Conservation (phyloP, 1,139 yeast genomes). For the Candida tetrigidarum region DNA sequence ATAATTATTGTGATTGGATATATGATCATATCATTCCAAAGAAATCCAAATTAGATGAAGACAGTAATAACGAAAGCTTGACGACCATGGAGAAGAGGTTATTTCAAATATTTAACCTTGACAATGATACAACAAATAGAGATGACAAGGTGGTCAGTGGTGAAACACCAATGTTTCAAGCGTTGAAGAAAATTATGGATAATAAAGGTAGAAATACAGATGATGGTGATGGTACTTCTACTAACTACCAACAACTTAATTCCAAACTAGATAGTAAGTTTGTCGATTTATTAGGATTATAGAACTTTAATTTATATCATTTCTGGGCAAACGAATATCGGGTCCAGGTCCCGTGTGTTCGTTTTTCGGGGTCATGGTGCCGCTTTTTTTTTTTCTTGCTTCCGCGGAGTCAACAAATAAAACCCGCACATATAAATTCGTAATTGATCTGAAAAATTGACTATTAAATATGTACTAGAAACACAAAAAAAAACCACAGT, state of each 20-base stretch:
- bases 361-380: background rate
- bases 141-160: slow-evolving; percentile 1
- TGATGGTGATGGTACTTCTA: background rate
- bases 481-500: no score
- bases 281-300: slow-evolving; percentile 7
- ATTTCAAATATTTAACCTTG: slow-evolving; percentile 37
- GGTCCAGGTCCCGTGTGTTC: background rate
- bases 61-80: slow-evolving; percentile 21
- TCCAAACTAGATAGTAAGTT: slow-evolving; percentile 8
- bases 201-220: background rate
- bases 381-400: no score
- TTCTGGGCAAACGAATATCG: background rate
- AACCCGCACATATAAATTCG: no score
- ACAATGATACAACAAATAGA: slow-evolving; percentile 13
- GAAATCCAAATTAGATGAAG: slow-evolving; percentile 20
- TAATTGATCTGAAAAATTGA: no score
- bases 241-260: background rate
- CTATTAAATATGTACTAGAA: no score
- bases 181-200: slow-evolving; percentile 8
- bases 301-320: background rate
- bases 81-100: slow-evolving; percentile 39
- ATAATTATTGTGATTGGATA: slow-evolving; percentile 46
- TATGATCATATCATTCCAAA: slow-evolving; percentile 35
- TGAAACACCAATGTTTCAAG: slow-evolving; percentile 5
- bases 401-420: no score